A percentile compares a stretch with the other conserved stretches of the same genome.
phyloP scores from a whole-genome alignment of 495 filamentous ascomycete genomes.

The Neurospora terricola region DNA sequence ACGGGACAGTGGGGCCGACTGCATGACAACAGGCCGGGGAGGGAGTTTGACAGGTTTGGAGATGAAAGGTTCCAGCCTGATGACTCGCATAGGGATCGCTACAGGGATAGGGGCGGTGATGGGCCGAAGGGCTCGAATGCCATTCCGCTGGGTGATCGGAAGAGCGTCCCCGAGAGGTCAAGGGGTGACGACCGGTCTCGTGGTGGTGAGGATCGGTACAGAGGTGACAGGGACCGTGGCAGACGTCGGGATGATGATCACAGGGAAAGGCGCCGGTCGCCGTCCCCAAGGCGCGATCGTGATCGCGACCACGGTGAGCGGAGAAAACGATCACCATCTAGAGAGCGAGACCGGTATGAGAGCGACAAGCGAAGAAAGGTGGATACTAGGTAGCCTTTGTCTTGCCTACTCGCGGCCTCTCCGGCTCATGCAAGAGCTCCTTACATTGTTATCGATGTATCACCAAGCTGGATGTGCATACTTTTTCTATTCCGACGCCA shows the following conservation, averaged over 20 bases:
- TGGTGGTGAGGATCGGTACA: constrained; percentile 5
- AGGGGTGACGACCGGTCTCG: constrained; percentile 14
- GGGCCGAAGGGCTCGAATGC: constrained; percentile 50
- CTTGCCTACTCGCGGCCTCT: neutral
- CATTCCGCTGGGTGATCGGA: constrained; percentile 48
- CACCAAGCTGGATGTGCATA: neutral
- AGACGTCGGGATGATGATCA: constrained; percentile 22
- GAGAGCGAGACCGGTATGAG: constrained; percentile 45
- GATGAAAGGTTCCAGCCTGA: constrained; percentile 72
- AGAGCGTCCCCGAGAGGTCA: constrained; percentile 30
- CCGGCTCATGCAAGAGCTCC: neutral
- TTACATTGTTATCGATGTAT: constrained; percentile 1
- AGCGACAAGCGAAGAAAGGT: constrained; percentile 59
- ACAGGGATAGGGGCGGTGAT: constrained; percentile 16
- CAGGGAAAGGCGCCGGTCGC: constrained; percentile 18
- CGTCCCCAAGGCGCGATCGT: constrained; percentile 8
- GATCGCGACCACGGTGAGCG: constrained; percentile 33
- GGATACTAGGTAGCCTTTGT: constrained; percentile 27
- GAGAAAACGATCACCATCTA: constrained; percentile 56
- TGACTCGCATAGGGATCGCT: constrained; percentile 24
- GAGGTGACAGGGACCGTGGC: constrained; percentile 18
- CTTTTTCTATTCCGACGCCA: neutral
- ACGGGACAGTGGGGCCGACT: constrained; percentile 74
- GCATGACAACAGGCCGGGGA: constrained; percentile 39
- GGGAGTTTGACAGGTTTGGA: constrained; percentile 34